Evolutionary conservation across 2,329 filamentous ascomycete species (phyloP), one percentile per base, ranked within the genome.

Genomic region (Fusarium circinatum): DNA sequence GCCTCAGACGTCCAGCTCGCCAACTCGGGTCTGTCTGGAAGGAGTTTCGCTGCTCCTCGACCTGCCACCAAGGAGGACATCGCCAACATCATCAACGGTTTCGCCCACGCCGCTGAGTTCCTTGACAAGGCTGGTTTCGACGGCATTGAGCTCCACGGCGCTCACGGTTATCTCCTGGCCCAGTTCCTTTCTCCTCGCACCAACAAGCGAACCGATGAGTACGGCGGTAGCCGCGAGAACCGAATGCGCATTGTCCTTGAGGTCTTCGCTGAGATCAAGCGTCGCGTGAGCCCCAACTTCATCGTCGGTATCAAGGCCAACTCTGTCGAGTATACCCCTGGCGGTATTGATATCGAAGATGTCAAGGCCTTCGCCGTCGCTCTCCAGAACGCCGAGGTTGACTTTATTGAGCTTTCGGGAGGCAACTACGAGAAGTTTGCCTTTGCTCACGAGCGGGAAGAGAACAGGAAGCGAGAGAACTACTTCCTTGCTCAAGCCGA

Each of bases 401-500:
- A 89, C 74, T 89, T 89, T 69, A 85, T 91, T 11, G 89, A 91
- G 80, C 81, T 91, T 1, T 86, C 83, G 0, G 89, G 89, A 38
- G 89, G 89, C 5, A 91, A 88, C 1, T 90, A 89, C 73, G 86
- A 91, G 80, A 79, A 83, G 30, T 77, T 87, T 2, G 87, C 85
- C 0, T 88, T 89, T 69, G 75, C 73, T 1, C 85, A 88, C 75
- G 83, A 86, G 79, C 82, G 85, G 64, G 88, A 89, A 39, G 85
- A 83, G 39, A 90, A 86, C 20, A 83, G 82, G 74, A 85, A 86
- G 79, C 83, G 86, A 3, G 88, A 89, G 75, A 84, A 86, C 14
- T 90, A 89, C 83, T 90, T 90, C 82, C 77, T 90, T 57, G 85
- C 88, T 0, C 89, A 90, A 48, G 89, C 89, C 1, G 84, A 89